Evolutionary conservation across 2,329 filamentous ascomycete species (phyloP), one percentile per base, ranked within the genome.

Genomic region (Monilinia laxa): DNA sequence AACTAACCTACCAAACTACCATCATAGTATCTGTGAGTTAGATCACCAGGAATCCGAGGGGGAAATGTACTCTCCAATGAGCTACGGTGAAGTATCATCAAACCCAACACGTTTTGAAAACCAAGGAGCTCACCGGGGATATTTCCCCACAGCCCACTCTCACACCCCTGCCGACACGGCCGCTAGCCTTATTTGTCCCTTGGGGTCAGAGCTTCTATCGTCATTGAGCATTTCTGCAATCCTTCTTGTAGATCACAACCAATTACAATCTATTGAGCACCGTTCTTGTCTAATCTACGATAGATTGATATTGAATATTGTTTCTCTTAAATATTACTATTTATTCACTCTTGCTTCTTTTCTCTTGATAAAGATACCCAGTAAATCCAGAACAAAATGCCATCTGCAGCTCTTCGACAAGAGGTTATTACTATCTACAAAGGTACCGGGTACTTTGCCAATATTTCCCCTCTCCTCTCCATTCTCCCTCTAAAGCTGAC

Each of bases 371-470:
- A n/a, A 6, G 3, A 49, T 0, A 49, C 2, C 18, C 20, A 9
- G 40, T n/a, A 47, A 20, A 47, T 14, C 11, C n/a, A 51, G 9
- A 20, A 11, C 11, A 57, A 7, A 57, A 62, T 62, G 59, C 7
- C 59, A 49, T 38, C 59, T 2, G 3, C 47, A 16, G 18, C 47
- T 25, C 83, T 97, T 38, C 87, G 92, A 65, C 83, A 86, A 68
- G 87, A 95, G 76, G 93, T 97, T 56, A 90, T 97, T 70, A 84
- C 85, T 49, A 86, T 97, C 68, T 97, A 97, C 81, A 97, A 97
- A 87, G 91, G 92, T 92, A 49, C 7, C n/a, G 7, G 11, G 7
- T n/a, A 25, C 45, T n/a, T 54, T 18, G 58, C 45, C 28, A 20
- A 20, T 40, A 6, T 54, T 10, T 12, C 18, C 18, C 3, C 52